Evolutionary conservation across 495 filamentous ascomycete genomes (phyloP).

Genomic region (Penicillium atrosanguineum): DNA sequence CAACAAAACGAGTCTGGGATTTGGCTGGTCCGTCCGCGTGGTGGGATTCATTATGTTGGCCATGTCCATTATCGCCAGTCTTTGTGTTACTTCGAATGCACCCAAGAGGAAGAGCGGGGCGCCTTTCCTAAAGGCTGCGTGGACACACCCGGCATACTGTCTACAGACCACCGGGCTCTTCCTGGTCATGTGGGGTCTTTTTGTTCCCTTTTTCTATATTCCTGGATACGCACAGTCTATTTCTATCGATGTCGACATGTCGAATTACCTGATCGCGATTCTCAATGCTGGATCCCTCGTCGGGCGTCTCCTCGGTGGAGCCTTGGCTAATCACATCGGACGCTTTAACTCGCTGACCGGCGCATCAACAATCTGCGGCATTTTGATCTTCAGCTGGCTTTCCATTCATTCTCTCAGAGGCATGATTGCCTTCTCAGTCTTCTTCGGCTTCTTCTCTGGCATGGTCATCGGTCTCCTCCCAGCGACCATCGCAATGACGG

Average conservation of each 20-base stretch:
- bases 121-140: too few species aligned
- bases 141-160: too few species aligned
- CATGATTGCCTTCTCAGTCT: slow-evolving; percentile 49
- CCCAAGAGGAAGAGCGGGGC: too few species aligned
- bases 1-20: too few species aligned
- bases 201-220: slow-evolving; percentile 27
- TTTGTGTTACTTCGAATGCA: too few species aligned
- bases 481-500: slow-evolving; percentile 20
- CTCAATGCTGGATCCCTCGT: slow-evolving; percentile 26
- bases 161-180: too few species aligned
- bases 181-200: slow-evolving; percentile 17
- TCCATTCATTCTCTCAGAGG: slow-evolving; percentile 42
- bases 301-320: slow-evolving; percentile 21
- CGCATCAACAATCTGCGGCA: background rate
- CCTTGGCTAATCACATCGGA: slow-evolving; percentile 27
- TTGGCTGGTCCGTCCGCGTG: too few species aligned
- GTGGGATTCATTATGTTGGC: too few species aligned
- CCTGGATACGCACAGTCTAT: slow-evolving; percentile 13
- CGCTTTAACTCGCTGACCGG: slow-evolving; percentile 42
- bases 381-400: slow-evolving; percentile 40
- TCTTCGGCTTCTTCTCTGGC: slow-evolving; percentile 59
- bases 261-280: slow-evolving; percentile 24
- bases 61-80: too few species aligned
- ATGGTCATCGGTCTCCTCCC: slow-evolving; percentile 48
- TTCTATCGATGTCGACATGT: slow-evolving; percentile 12